Evolutionary conservation across 192 early-diverging fungal genomes (phyloP), one percentile per base, ranked within the genome.

Genomic region (Diversispora eburnea): DNA sequence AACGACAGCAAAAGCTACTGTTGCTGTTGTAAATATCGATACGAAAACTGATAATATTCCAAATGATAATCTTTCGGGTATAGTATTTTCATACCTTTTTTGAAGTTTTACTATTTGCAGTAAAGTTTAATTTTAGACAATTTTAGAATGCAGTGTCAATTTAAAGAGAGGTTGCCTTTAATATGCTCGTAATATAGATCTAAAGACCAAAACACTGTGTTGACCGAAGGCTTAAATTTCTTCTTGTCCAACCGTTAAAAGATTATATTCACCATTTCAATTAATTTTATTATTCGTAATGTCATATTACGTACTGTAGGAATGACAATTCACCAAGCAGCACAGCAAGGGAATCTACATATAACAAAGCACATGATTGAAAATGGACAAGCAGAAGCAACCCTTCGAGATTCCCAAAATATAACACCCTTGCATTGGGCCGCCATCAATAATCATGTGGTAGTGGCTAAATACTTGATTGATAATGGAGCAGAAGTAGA

Each of bases 391-490:
- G 81, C 80, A 4, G 51, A 66, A 5, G 84, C 80, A 1, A 87
- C 80, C 12, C 86, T 85, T 67, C 67, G 75, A 6, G 96, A 98
- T 73, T 70, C 76, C 8, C 85, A 90, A 42, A 89, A 88, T 39
- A 88, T 88, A 73, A 88, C 92, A 3, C 82, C 95, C 8, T 75
- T 98, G 60, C 96, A 98, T 75, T 92, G 91, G 86, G 95, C 95
- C 6, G 89, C 94, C 19, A 86, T 93, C 41, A 88, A 89, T 73
- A 90, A 91, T 63, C 85, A 89, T 25, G 82, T 93, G 57, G 78
- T 83, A 0, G 81, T 95, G 15, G 88, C 90, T 25, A 84, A 88
- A 73, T 94, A 86, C 68, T 79, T 98, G 52, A 81, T 96, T 49
- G 93, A 94, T 76, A 78, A 84, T 54, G 89, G 91, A 45, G 93